These are phyloP conservation scores for Porphyridium purpureum DNA, from an alignment of 23 red algal species.

Conservation along the genomic window DNA sequence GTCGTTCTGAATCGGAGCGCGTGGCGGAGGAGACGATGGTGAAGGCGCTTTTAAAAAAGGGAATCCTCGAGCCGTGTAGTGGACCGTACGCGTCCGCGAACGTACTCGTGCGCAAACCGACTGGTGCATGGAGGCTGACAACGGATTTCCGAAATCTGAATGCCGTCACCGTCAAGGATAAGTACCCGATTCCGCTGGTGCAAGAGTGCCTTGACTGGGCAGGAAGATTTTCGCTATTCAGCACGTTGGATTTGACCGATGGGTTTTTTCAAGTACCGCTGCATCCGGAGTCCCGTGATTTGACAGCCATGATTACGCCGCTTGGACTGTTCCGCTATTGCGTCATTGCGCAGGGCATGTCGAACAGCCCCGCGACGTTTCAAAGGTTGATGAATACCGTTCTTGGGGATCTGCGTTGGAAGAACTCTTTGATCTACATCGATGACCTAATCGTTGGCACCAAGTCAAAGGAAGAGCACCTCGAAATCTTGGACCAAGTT, in stretches of 20 bases:
- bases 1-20: no score
- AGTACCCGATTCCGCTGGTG: slow-evolving; percentile 6
- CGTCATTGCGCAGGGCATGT: slow-evolving; percentile 7
- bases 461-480: slow-evolving; percentile 19
- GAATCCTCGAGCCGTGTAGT: no score
- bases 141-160: slow-evolving; percentile 15
- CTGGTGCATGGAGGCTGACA: no score
- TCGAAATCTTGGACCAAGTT: slow-evolving; percentile 6
- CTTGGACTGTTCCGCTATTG: slow-evolving; percentile 8
- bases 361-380: slow-evolving; percentile 12
- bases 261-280: slow-evolving; percentile 16
- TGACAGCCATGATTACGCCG: slow-evolving; percentile 8
- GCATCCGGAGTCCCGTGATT: not conserved
- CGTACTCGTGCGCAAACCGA: no score
- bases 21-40: no score
- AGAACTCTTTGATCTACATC: no score
- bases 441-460: no score
- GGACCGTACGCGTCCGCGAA: no score
- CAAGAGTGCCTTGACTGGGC: slow-evolving; percentile 8
- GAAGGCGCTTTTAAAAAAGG: no score
- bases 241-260: slow-evolving; percentile 8
- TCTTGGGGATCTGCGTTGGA: no score
- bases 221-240: slow-evolving; percentile 6
- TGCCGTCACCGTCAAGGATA: slow-evolving; percentile 1
- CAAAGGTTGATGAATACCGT: no score